phyloP scores from a whole-genome alignment of 73 alveolate species.

The Paramecium sexaurelia region DNA sequence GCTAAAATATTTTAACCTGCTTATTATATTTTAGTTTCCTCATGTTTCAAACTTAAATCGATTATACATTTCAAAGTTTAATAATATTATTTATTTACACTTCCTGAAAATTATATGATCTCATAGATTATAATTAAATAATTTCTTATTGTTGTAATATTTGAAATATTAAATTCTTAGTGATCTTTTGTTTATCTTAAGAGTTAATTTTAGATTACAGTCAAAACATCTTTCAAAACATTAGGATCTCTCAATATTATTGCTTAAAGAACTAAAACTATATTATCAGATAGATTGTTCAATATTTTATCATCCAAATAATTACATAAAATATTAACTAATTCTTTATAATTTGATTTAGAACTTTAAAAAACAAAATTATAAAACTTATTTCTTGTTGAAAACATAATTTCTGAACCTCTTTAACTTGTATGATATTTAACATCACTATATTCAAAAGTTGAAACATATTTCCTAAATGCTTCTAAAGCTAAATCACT shows the following conservation, averaged over 20 bases:
- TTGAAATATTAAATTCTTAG: constrained; percentile 16
- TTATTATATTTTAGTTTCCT: neutral
- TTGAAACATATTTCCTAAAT: constrained; percentile 26
- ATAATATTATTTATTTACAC: neutral
- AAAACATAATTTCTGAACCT: neutral
- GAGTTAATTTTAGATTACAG: neutral
- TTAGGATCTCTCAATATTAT: constrained; percentile 2
- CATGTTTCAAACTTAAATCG: constrained; percentile 19
- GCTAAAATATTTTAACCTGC: neutral
- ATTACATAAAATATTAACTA: constrained; percentile 1
- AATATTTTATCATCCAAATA: constrained; percentile 16
- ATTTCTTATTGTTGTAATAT: neutral
- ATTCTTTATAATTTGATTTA: constrained; percentile 22
- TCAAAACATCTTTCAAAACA: neutral
- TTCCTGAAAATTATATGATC: constrained; percentile 2
- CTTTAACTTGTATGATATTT: neutral
- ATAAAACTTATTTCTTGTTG: constrained; percentile 23
- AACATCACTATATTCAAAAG: constrained; percentile 17
- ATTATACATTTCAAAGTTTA: neutral
- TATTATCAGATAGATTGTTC: neutral
- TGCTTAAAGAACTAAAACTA: neutral
- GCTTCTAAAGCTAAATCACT: constrained; percentile 51
- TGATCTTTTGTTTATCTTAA: neutral
- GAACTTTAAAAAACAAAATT: constrained; percentile 26
- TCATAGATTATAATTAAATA: neutral